Base-by-base conservation (phyloP, 2,329 filamentous ascomycete species). In the Capronia americana region DNA sequence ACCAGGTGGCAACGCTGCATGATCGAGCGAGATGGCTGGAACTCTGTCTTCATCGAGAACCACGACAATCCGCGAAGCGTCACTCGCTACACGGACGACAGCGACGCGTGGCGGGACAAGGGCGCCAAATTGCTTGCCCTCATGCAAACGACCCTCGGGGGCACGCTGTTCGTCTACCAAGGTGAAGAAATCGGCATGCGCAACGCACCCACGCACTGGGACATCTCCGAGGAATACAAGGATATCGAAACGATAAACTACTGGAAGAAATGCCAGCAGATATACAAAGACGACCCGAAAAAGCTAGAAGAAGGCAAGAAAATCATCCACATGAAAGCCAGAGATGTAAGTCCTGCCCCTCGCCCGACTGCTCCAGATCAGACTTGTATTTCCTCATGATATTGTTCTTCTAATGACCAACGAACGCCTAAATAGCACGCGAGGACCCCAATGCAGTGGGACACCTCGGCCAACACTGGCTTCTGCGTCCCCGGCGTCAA, bases 171-270 rank as follows among this genome's bases (percentile, higher is more conserved):
- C 72, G 78, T 90, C n/a, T 90, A 89, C 73, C 88, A 90, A 74
- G 88, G 88, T 12, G 87, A 91, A 74, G 88, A 91, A 76, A 80
- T 90, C 38, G 88, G 87, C 20, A 89, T 90, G 85, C 80, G 83
- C 38, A 90, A 90, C 71, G 81, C 89, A 23, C 88, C 88, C 1
- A 76, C 77, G 10, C 80, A 83, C 4, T 90, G 89, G 87, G 78
- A 78, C 0, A 86, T 90, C 60, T 80, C 58, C 7, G 75, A 86
- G 3, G 86, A 90, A 70, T 93, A 91, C 78, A 87, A 88, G 74
- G 90, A 92, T 69, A 82, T 92, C 28, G 86, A 88, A 63, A 83
- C 82, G 20, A 77, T 83, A 41, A 88, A 87, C 70, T 86, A 85
- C 73, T 87, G 82, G 83, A 80, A 81, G 57, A 73, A 76, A 76